These are phyloP conservation scores for Sphagnum tenellum DNA, from an alignment of 225 moss, liverwort and hornwort species.

Conservation along the genomic window DNA sequence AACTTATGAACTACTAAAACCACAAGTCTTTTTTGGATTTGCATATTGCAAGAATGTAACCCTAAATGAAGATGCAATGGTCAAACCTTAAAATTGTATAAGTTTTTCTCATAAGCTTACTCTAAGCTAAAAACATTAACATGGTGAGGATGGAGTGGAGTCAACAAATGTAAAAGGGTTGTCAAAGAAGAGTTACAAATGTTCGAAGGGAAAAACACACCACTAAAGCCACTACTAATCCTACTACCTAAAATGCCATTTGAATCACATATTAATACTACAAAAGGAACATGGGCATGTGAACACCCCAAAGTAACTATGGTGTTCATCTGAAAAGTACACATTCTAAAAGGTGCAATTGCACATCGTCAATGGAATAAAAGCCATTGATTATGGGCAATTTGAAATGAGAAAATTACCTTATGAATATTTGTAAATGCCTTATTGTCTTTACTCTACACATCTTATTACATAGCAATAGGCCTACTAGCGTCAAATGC, in stretches of 20 bases:
- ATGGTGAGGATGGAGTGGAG: too few relatives aligned
- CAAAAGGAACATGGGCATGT: too few relatives aligned
- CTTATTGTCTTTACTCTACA: constrained; percentile 67
- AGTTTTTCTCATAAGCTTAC: too few relatives aligned
- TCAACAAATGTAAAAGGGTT: constrained; percentile 8
- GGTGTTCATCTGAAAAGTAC: background rate
- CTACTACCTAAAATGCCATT: constrained; percentile 45
- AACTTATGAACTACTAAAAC: too few relatives aligned
- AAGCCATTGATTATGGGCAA: background rate
- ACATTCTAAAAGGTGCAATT: background rate
- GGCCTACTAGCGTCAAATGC: constrained; percentile 28
- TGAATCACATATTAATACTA: background rate
- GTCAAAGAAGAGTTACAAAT: constrained; percentile 57
- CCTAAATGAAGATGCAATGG: too few relatives aligned
- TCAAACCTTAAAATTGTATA: too few relatives aligned
- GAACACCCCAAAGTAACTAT: background rate
- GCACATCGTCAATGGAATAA: background rate
- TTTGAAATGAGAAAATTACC: constrained; percentile 14
- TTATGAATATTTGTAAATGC: constrained; percentile 64
- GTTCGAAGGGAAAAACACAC: constrained; percentile 75
- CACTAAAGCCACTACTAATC: constrained; percentile 71
- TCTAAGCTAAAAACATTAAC: too few relatives aligned
- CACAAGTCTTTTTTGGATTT: too few relatives aligned
- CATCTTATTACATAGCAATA: constrained; percentile 74
- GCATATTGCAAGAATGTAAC: too few relatives aligned